Percentiles rank a stretch among this genome's conserved stretches.
These are phyloP conservation scores for Colletotrichum cuscutae DNA, from an alignment of 2,329 filamentous ascomycete species.

Conservation along the genomic window DNA sequence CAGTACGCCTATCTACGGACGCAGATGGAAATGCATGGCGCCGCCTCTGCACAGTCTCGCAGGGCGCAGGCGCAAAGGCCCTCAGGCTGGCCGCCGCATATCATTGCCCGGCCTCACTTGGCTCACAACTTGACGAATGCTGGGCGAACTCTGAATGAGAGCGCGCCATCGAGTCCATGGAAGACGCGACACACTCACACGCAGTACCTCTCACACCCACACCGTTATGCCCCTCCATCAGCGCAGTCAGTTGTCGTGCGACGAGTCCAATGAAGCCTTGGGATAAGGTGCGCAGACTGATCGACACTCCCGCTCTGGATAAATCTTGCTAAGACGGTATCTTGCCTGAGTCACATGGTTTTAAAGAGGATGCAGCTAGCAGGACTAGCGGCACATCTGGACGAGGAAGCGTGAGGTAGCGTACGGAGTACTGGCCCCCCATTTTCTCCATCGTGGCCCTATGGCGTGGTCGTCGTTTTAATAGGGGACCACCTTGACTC, in stretches of 20 bases:
- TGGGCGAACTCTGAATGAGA: background rate
- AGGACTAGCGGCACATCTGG: conserved; percentile 27
- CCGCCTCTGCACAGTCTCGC: background rate
- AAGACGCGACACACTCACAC: conserved; percentile 1
- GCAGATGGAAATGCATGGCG: background rate
- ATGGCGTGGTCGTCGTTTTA: conserved; percentile 26
- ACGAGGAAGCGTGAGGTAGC: background rate
- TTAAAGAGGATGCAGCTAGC: conserved; percentile 34
- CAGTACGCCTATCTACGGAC: background rate
- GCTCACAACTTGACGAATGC: background rate
- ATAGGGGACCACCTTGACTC: conserved; percentile 30
- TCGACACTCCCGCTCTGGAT: conserved; percentile 26
- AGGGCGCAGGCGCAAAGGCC: background rate
- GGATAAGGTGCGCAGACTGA: conserved; percentile 24
- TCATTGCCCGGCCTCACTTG: background rate
- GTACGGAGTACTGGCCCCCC: conserved; percentile 12
- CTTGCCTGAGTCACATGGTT: conserved; percentile 33
- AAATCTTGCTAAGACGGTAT: conserved; percentile 3
- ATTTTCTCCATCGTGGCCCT: conserved; percentile 32
- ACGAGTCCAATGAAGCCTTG: conserved; percentile 16
- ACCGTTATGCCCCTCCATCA: background rate
- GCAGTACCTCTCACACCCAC: background rate
- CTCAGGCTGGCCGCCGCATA: background rate
- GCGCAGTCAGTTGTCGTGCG: background rate
- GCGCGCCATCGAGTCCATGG: background rate